Evolutionary conservation across 139 green algal genomes (phyloP).

Genomic region (Chlorella vulgaris): DNA sequence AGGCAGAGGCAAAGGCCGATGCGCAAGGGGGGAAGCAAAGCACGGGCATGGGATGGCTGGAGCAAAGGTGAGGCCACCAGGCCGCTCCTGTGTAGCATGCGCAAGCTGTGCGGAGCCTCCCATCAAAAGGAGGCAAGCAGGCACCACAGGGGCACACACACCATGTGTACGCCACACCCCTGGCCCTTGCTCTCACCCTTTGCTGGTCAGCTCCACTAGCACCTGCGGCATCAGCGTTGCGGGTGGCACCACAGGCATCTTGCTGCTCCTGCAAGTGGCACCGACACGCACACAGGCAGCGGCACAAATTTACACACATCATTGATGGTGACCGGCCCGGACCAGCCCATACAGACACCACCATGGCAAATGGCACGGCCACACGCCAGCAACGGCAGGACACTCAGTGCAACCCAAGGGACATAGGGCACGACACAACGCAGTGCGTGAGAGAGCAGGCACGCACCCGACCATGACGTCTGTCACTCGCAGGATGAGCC

Average conservation of each 20-base stretch:
- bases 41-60: too few relatives aligned
- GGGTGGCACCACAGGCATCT: conserved; percentile 38
- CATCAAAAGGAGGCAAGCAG: too few relatives aligned
- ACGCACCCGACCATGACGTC: conserved; percentile 54
- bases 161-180: neutral
- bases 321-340: neutral
- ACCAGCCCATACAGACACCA: neutral
- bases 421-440: neutral
- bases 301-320: too few relatives aligned
- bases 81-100: too few relatives aligned
- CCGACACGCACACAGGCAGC: neutral
- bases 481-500: conserved; percentile 59
- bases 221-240: conserved; percentile 42
- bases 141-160: too few relatives aligned
- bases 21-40: too few relatives aligned
- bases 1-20: too few relatives aligned
- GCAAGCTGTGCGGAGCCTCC: too few relatives aligned
- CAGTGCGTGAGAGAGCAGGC: neutral
- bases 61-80: too few relatives aligned
- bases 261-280: neutral
- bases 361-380: too few relatives aligned
- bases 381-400: too few relatives aligned
- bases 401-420: too few relatives aligned
- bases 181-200: conserved; percentile 49
- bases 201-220: conserved; percentile 61